Base-by-base conservation (phyloP, 441 rosid genomes). In the Kokia cookei region DNA sequence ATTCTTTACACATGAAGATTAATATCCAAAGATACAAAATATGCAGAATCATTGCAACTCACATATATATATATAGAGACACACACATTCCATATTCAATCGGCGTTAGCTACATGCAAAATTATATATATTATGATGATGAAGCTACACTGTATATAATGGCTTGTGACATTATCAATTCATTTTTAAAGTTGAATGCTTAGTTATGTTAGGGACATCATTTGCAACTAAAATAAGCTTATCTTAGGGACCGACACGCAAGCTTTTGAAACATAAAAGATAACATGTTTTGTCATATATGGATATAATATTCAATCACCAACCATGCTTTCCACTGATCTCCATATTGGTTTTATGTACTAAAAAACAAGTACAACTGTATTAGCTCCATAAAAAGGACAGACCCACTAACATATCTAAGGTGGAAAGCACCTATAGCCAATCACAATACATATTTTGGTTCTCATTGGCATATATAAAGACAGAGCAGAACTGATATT, bases 1-100 rank as follows among this genome's bases (percentile, higher is more conserved):
- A 8, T 48, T 48, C 50, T 73, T 75, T 35, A 74, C 37, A 22
- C 73, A 73, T 51, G 73, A 70, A 65, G 45, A 43, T 64, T 48
- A 37, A 32, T 45, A 57, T 40, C 61, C 45, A 29, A 59, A 24
- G 2, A 29, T 58, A n/a, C 67, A 2, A 8, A 22, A 26, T 58
- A 58, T 22, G 37, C 54, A 48, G 71, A n/a, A 64, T 14, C 22
- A 26, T 19, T 19, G 22, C 22, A 19, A 19, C 22, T 19, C 22
- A 19, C 22, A 19, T 19, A 19, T 19, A 19, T 19, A 19, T 19
- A 19, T 19, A 19, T 0, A 19, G 0, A 19, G 22, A 19, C 22
- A 19, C 22, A 19, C 22, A 19, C 22, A 19, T 19, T 19, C 22
- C 22, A 19, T 19, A 19, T 19, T 19, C 22, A 19, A 19, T 19